Conservation (phyloP, 2,329 filamentous ascomycete species). For the Leptographium procerum region DNA sequence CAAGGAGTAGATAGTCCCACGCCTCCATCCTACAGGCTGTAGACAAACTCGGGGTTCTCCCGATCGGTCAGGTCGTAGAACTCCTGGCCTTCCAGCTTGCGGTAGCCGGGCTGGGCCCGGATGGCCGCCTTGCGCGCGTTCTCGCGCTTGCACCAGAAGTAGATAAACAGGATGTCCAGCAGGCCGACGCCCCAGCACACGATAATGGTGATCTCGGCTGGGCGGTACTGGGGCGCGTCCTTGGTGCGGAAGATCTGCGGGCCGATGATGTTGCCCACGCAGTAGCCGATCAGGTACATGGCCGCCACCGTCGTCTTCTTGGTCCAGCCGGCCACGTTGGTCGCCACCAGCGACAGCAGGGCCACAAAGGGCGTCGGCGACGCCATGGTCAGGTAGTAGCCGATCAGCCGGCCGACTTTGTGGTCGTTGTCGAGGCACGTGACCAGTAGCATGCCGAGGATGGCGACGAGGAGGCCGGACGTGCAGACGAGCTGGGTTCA, state of each 20-base stretch:
- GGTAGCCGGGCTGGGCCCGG: constrained; percentile 42
- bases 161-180: constrained; percentile 38
- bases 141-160: constrained; percentile 46
- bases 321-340: constrained; percentile 46
- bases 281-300: constrained; percentile 39
- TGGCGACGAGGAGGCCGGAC: constrained; percentile 36
- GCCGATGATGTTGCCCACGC: constrained; percentile 40
- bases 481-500: constrained; percentile 33
- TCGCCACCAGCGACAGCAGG: constrained; percentile 49
- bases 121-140: constrained; percentile 47
- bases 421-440: constrained; percentile 47
- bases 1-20: not conserved
- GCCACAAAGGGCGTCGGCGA: constrained; percentile 52
- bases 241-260: constrained; percentile 45
- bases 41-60: constrained; percentile 55
- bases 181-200: constrained; percentile 45
- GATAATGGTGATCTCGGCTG: constrained; percentile 52
- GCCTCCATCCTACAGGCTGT: constrained; percentile 32
- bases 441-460: constrained; percentile 54
- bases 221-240: constrained; percentile 48
- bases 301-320: constrained; percentile 49
- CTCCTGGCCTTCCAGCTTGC: constrained; percentile 54
- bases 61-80: constrained; percentile 55
- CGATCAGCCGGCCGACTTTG: constrained; percentile 46
- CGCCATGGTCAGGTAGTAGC: constrained; percentile 54